These are phyloP conservation scores for Paratinospora sagittata DNA, from an alignment of 164 flowering plant genomes.

Conservation along the genomic window DNA sequence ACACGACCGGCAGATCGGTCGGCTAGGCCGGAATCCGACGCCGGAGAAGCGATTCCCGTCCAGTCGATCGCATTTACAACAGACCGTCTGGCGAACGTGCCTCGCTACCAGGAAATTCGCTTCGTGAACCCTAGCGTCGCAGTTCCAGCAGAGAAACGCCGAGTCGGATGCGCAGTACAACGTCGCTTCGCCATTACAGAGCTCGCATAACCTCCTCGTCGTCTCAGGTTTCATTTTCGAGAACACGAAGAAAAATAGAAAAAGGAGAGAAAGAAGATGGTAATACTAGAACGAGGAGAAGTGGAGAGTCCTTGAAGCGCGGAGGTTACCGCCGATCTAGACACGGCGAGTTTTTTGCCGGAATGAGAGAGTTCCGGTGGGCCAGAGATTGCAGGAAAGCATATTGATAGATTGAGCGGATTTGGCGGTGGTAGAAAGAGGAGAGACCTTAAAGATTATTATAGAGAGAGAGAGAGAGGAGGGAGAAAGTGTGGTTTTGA, in stretches of 20 bases:
- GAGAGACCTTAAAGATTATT: background rate
- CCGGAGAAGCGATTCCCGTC: constrained; percentile 12
- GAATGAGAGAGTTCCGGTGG: constrained; percentile 1
- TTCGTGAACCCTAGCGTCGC: constrained; percentile 45
- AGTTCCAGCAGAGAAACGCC: constrained; percentile 42
- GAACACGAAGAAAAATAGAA: background rate
- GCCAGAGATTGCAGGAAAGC: background rate
- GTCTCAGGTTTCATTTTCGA: constrained; percentile 3
- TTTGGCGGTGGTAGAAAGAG: background rate
- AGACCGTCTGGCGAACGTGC: constrained; percentile 36
- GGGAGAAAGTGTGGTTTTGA: background rate
- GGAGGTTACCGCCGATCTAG: constrained; percentile 10
- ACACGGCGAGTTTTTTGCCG: background rate
- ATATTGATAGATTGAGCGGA: too few species aligned
- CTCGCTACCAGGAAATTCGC: constrained; percentile 60
- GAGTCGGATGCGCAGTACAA: constrained; percentile 43
- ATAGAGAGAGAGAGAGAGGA: constrained; percentile 7
- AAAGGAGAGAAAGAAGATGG: background rate
- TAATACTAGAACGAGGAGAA: too few species aligned
- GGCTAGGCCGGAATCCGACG: background rate
- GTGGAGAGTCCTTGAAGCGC: background rate
- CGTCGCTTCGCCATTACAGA: constrained; percentile 34
- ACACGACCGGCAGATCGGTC: constrained; percentile 15
- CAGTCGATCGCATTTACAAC: constrained; percentile 27
- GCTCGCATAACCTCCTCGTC: constrained; percentile 34